A percentile compares a stretch with the other conserved stretches of the same genome.
Evolutionary conservation across 148 eudicot species (phyloP).

Genomic region (Camellia sinensis): DNA sequence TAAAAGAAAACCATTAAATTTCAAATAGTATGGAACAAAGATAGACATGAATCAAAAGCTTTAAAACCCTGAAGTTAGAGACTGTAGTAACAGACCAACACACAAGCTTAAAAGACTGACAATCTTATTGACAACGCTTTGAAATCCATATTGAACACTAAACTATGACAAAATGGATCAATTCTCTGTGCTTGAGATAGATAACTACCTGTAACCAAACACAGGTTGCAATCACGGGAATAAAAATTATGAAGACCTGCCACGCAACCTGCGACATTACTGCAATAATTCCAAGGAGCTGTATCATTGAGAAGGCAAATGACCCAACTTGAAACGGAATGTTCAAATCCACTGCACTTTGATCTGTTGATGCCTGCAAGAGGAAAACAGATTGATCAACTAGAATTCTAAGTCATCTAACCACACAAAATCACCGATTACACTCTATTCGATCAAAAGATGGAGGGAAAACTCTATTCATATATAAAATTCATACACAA

Average conservation of each 20-base stretch:
- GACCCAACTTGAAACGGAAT: constrained; percentile 34
- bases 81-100: no score
- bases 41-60: no score
- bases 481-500: no score
- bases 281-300: constrained; percentile 44
- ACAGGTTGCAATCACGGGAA: constrained; percentile 44
- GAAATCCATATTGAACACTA: background rate
- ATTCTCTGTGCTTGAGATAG: no score
- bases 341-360: constrained; percentile 46
- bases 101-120: no score
- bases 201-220: constrained; percentile 50
- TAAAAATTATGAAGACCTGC: constrained; percentile 54
- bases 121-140: background rate
- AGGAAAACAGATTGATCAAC: background rate
- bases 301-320: constrained; percentile 43
- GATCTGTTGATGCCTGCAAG: constrained; percentile 60
- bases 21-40: no score
- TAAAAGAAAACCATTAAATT: no score
- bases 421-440: background rate
- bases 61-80: no score
- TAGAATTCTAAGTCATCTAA: background rate
- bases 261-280: constrained; percentile 64
- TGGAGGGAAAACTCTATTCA: no score
- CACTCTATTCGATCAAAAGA: background rate
- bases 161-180: no score